Base-by-base conservation (phyloP, 2,329 filamentous ascomycete genomes). In the Fusarium albidum region DNA sequence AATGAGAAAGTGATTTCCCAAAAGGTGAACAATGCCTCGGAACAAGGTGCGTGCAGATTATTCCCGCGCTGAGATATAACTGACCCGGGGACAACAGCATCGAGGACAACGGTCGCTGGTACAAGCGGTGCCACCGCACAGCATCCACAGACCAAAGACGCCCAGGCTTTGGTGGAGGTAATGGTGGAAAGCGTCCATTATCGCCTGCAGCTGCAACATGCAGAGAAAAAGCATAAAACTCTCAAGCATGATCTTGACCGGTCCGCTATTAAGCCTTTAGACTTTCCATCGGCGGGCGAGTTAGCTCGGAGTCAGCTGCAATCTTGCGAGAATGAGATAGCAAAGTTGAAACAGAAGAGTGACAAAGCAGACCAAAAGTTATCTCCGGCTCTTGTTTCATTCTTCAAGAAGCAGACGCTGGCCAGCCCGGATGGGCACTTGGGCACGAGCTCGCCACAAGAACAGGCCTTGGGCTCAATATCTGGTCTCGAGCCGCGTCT, bases 141-240 rank as follows among this genome's bases (percentile, higher is more conserved):
- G 21, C 21, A 21, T 21, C 21, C 21, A 5, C 26, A 15, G 6
- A 28, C 12, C 17, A 28, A 18, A 13, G 45, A 59, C 4, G 44
- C 57, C 32, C 64, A 43, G 33, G 21, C 11, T 3, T 11, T 69
- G 3, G 49, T 59, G 13, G 61, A 68, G 11, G 28, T 63, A 3
- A n/a, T 70, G 7, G 61, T 57, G 17, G 61, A 71, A 8, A 61
- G 61, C 37, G 50, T 62, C 5, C 43, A 45, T 37, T 62, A 55
- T 44, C 64, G 47, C 13, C 55, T 55, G 29, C 52, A 61, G 14
- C 51, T 58, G 37, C 53, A 61, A 7, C 37, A 48, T 4, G 58
- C 63, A 14, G 56, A 57, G 5, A 63, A 54, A 9, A 61, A 44
- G 26, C 54, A 53, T 11, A 60, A 53, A 37, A 66, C 41, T 27